Percentiles rank a stretch among this genome's conserved stretches.
Conservation (phyloP, 169 alveolate species). For the Plasmodium berghei region DNA sequence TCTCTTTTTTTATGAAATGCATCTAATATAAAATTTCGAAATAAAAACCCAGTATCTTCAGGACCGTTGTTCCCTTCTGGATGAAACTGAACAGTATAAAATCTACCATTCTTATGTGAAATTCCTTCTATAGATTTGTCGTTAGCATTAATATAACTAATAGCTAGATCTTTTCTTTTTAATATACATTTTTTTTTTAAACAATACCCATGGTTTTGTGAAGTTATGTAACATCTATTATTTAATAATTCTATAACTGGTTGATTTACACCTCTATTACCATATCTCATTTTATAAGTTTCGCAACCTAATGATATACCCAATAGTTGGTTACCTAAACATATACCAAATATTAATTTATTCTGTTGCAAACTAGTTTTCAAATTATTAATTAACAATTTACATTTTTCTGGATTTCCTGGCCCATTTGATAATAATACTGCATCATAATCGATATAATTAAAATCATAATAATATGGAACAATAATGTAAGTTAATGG, state of each 20-base stretch:
- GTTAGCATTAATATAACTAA: constrained; percentile 89
- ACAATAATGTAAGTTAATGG: constrained; percentile 81
- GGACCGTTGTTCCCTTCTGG: constrained; percentile 92
- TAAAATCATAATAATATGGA: constrained; percentile 85
- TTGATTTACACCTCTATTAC: constrained; percentile 92
- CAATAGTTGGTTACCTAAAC: constrained; percentile 90
- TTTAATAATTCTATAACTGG: constrained; percentile 90
- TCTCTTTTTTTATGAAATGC: constrained; percentile 74
- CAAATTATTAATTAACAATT: constrained; percentile 79
- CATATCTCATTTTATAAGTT: constrained; percentile 89
- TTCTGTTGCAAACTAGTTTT: constrained; percentile 79
- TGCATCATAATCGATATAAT: constrained; percentile 87
- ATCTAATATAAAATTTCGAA: constrained; percentile 84
- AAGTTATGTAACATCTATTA: constrained; percentile 89
- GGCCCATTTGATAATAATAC: constrained; percentile 91
- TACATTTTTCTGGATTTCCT: constrained; percentile 88
- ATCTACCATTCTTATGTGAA: constrained; percentile 84
- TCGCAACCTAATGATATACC: constrained; percentile 91
- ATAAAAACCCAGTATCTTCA: constrained; percentile 89
- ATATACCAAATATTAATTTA: constrained; percentile 89
- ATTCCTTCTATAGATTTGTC: constrained; percentile 90
- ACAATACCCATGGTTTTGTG: constrained; percentile 91
- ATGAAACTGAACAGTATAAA: constrained; percentile 90
- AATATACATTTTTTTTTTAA: constrained; percentile 77
- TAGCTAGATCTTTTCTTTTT: constrained; percentile 74